These are phyloP conservation scores for Aspergillus asperescens DNA, from an alignment of 495 filamentous ascomycete species.

Conservation along the genomic window DNA sequence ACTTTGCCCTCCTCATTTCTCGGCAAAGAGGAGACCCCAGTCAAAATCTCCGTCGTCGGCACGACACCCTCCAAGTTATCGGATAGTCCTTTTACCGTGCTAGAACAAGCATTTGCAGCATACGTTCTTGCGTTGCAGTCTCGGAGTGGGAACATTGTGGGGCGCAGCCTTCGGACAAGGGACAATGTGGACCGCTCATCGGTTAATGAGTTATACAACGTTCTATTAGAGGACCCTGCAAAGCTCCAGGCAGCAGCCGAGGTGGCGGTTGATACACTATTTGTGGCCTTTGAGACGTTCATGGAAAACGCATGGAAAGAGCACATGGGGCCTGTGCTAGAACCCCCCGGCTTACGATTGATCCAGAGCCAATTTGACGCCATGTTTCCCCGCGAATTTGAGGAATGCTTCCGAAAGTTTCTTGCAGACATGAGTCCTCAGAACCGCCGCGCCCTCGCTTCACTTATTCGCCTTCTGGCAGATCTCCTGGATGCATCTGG, in stretches of 20 bases:
- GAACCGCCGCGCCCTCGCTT: constrained; percentile 81
- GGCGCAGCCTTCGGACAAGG: constrained; percentile 64
- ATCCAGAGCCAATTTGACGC: constrained; percentile 72
- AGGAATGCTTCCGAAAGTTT: constrained; percentile 72
- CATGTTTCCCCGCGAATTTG: constrained; percentile 71
- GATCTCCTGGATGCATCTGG: constrained; percentile 91
- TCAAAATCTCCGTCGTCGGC: constrained; percentile 35
- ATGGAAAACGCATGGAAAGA: constrained; percentile 82
- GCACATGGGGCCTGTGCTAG: constrained; percentile 78
- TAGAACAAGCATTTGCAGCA: constrained; percentile 82
- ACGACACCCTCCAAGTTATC: constrained; percentile 31
- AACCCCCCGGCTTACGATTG: constrained; percentile 54
- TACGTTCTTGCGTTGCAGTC: constrained; percentile 77
- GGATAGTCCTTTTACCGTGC: constrained; percentile 53
- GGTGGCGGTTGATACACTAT: constrained; percentile 79
- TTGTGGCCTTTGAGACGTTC: constrained; percentile 92
- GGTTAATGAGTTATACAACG: constrained; percentile 90
- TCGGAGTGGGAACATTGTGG: constrained; percentile 80
- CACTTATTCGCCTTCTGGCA: constrained; percentile 76
- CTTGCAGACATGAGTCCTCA: constrained; percentile 82
- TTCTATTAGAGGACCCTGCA: constrained; percentile 71
- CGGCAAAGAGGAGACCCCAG: constrained; percentile 28
- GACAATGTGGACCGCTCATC: constrained; percentile 67
- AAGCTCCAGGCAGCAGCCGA: constrained; percentile 69
- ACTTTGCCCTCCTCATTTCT: constrained; percentile 37